Evolutionary conservation across 805 yeast genomes (phyloP).

Genomic region (Wickerhamiella shivajii): DNA sequence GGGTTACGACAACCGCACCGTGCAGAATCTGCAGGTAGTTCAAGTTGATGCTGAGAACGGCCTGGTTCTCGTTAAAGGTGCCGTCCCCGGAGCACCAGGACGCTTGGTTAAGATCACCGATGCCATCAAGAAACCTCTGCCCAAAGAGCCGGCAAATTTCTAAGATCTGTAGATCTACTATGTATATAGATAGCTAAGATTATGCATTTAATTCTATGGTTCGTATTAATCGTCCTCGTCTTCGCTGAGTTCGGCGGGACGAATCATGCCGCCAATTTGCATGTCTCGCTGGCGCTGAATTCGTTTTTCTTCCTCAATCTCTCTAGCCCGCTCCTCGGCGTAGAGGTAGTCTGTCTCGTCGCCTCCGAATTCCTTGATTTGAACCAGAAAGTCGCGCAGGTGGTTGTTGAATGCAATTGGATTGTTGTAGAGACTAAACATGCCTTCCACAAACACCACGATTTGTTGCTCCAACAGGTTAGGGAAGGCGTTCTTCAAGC

Average conservation of each 20-base stretch:
- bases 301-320: conserved; percentile 50
- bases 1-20: conserved; percentile 68
- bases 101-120: conserved; percentile 62
- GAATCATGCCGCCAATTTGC: conserved; percentile 82
- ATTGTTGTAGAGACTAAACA: conserved; percentile 55
- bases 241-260: conserved; percentile 90
- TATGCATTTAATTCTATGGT: neutral
- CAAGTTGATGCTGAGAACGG: conserved; percentile 73
- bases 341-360: conserved; percentile 77
- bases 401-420: conserved; percentile 64
- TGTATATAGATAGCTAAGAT: neutral
- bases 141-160: conserved; percentile 6
- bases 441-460: conserved; percentile 61
- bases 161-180: conserved; percentile 1
- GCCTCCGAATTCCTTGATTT: conserved; percentile 90
- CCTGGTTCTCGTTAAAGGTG: conserved; percentile 71
- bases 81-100: conserved; percentile 80
- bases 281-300: conserved; percentile 68
- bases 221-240: no score
- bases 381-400: conserved; percentile 89
- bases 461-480: conserved; percentile 77
- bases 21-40: conserved; percentile 60
- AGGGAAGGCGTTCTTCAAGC: conserved; percentile 81
- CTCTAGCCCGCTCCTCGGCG: conserved; percentile 83
- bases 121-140: conserved; percentile 35